phyloP scores from a whole-genome alignment of 352 stramenopile species.

The Phytophthora boehmeriae region DNA sequence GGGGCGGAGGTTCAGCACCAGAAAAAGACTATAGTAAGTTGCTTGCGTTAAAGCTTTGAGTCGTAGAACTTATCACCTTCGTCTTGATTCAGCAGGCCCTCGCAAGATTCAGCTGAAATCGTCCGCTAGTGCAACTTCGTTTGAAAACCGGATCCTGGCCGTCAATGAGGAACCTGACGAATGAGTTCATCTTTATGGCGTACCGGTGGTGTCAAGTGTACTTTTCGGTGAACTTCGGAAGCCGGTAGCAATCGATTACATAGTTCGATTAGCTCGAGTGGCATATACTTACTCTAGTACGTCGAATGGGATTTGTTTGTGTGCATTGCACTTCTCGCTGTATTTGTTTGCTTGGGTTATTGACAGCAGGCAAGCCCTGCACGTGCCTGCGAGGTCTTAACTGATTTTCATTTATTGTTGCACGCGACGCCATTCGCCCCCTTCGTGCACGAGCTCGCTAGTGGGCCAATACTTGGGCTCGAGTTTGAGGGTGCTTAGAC shows the following conservation, averaged over 20 bases:
- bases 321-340: background rate
- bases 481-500: constrained; percentile 88
- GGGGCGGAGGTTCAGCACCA: background rate
- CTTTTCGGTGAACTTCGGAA: too few relatives aligned
- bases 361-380: background rate
- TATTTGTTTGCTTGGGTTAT: background rate
- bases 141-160: background rate
- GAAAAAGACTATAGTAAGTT: background rate
- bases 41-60: background rate
- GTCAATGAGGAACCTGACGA: too few relatives aligned
- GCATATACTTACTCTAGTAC: too few relatives aligned
- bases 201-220: too few relatives aligned
- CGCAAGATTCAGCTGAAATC: background rate
- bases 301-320: too few relatives aligned
- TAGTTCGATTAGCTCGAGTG: too few relatives aligned
- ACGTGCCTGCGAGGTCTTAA: background rate
- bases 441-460: constrained; percentile 81
- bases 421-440: constrained; percentile 76
- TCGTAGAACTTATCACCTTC: too few relatives aligned
- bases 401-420: constrained; percentile 34
- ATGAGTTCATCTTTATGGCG: too few relatives aligned
- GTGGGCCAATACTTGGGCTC: constrained; percentile 92
- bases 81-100: too few relatives aligned
- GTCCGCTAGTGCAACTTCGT: background rate
- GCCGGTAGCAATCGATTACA: too few relatives aligned